Conservation (phyloP, 23 red algal genomes). For the Gracilaria caudata region DNA sequence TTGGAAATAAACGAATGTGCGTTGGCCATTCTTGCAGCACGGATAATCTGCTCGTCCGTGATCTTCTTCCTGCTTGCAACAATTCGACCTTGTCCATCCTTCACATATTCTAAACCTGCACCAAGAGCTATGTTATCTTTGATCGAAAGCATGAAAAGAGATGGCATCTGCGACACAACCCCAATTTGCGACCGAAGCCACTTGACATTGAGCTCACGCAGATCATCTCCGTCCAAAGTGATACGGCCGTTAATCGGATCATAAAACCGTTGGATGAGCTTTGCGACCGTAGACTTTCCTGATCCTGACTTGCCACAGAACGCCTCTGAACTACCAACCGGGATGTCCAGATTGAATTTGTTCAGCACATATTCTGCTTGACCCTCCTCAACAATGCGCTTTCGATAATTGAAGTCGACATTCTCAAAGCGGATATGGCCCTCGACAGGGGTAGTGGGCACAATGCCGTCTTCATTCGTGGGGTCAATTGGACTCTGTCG, state of each 20-base stretch:
- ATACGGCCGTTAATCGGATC: conserved; percentile 62
- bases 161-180: conserved; percentile 92
- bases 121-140: conserved; percentile 94
- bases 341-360: conserved; percentile 66
- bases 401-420: conserved; percentile 86
- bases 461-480: conserved; percentile 39
- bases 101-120: conserved; percentile 48
- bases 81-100: conserved; percentile 32
- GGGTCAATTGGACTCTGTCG: conserved; percentile 59
- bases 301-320: conserved; percentile 88
- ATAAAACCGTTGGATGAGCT: conserved; percentile 89
- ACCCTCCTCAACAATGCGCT: conserved; percentile 61
- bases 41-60: conserved; percentile 79
- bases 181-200: conserved; percentile 91
- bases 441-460: conserved; percentile 38
- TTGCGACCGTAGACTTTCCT: conserved; percentile 90
- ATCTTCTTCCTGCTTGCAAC: conserved; percentile 34
- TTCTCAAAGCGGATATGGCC: conserved; percentile 72
- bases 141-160: conserved; percentile 91
- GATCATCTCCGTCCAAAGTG: conserved; percentile 73
- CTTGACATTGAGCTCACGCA: conserved; percentile 73
- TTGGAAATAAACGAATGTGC: conserved; percentile 84
- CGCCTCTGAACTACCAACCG: conserved; percentile 68
- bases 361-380: conserved; percentile 41
- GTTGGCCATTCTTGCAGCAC: conserved; percentile 86